Conservation (phyloP, 2,329 filamentous ascomycete species). For the Phialocephala subalpina region DNA sequence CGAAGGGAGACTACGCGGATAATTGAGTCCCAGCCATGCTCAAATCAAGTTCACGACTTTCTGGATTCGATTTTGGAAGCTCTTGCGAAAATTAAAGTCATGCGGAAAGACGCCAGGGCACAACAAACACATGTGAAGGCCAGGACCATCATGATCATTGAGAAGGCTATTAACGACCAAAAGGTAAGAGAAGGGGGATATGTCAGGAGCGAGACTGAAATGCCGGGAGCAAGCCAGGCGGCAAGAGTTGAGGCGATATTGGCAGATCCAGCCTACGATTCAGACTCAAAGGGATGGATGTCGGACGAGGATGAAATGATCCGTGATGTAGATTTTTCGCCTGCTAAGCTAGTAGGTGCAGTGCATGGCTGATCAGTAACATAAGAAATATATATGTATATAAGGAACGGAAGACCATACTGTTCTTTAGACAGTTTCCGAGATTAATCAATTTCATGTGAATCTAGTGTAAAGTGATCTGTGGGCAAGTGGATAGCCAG, state of each 20-base stretch:
- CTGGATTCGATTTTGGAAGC: constrained; percentile 27
- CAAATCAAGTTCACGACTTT: constrained; percentile 21
- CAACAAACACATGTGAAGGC: constrained; percentile 27
- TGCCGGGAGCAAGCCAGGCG: not conserved
- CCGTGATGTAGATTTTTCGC: not conserved
- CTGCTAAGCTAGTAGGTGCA: constrained; percentile 1
- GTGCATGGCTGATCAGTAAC: not conserved
- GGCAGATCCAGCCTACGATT: not conserved
- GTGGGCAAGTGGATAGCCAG: not conserved
- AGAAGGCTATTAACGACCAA: constrained; percentile 34
- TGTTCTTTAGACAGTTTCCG: too few relatives aligned
- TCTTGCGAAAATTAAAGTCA: constrained; percentile 19
- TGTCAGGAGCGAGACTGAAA: not conserved
- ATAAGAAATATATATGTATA: not conserved
- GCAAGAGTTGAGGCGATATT: not conserved
- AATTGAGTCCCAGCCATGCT: constrained; percentile 9
- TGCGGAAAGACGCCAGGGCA: constrained; percentile 20
- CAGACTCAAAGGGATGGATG: not conserved
- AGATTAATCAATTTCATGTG: not conserved
- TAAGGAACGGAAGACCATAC: not conserved
- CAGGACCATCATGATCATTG: constrained; percentile 38
- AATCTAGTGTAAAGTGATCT: not conserved
- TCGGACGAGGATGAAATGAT: not conserved
- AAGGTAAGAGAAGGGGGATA: not conserved
- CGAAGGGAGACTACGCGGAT: constrained; percentile 15